These are phyloP conservation scores for Mucor saturninus DNA, from an alignment of 371 early-diverging fungal genomes.

Conservation along the genomic window DNA sequence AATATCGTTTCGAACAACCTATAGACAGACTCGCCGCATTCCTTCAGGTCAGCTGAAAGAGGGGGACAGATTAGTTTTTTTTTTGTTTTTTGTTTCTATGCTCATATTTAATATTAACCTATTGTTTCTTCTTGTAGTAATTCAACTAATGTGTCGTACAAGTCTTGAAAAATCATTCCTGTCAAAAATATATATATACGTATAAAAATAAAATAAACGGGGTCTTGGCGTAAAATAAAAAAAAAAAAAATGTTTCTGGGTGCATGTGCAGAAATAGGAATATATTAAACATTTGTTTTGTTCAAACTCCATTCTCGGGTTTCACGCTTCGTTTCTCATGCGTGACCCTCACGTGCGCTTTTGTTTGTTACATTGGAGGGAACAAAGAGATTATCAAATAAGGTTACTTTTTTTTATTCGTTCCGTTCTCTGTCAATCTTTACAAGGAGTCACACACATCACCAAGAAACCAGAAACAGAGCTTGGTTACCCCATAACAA, in stretches of 20 bases:
- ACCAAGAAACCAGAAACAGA: too few relatives aligned
- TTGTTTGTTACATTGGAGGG: too few relatives aligned
- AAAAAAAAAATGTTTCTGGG: background rate
- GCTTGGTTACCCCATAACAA: too few relatives aligned
- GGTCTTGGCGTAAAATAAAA: background rate
- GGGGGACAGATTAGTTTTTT: background rate
- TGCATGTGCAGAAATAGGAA: too few relatives aligned
- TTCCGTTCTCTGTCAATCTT: too few relatives aligned
- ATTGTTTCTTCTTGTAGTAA: slow-evolving; percentile 10
- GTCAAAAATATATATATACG: background rate
- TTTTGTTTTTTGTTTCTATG: background rate
- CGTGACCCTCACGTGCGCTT: background rate
- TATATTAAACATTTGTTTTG: too few relatives aligned
- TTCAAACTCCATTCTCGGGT: too few relatives aligned
- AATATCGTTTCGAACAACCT: slow-evolving; percentile 17
- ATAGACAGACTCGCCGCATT: slow-evolving; percentile 19
- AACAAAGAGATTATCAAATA: too few relatives aligned
- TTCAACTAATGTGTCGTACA: slow-evolving; percentile 18
- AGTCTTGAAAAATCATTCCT: slow-evolving; percentile 13
- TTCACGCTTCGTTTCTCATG: too few relatives aligned
- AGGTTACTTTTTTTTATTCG: too few relatives aligned
- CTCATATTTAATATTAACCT: slow-evolving; percentile 7
- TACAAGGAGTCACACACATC: too few relatives aligned
- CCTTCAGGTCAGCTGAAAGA: slow-evolving; percentile 11
- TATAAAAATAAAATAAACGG: too few relatives aligned